These are phyloP conservation scores for Boletus patriciae DNA, from an alignment of 768 basidiomycete species.

Conservation along the genomic window DNA sequence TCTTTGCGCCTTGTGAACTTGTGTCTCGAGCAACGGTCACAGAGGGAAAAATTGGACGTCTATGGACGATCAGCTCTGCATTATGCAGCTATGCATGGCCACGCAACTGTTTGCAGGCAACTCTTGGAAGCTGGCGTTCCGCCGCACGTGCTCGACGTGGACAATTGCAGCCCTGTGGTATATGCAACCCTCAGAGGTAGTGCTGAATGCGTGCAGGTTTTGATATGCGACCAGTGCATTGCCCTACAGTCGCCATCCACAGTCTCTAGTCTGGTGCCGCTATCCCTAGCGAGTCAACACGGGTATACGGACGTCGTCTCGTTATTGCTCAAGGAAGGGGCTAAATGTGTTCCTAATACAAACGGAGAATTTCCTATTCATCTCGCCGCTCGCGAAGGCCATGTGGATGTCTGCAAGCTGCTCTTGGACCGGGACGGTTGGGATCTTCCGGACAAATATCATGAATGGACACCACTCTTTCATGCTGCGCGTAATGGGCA, in stretches of 20 bases:
- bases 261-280: slow-evolving; percentile 73
- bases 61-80: slow-evolving; percentile 94
- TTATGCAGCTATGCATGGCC: slow-evolving; percentile 94
- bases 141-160: slow-evolving; percentile 77
- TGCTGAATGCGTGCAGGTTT: slow-evolving; percentile 77
- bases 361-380: slow-evolving; percentile 98
- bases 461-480: slow-evolving; percentile 97
- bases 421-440: slow-evolving; percentile 74
- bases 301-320: slow-evolving; percentile 84
- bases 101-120: slow-evolving; percentile 68
- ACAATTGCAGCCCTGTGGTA: slow-evolving; percentile 91
- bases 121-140: slow-evolving; percentile 70
- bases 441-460: slow-evolving; percentile 92
- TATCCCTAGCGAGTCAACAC: slow-evolving; percentile 87
- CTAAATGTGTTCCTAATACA: slow-evolving; percentile 77
- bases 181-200: slow-evolving; percentile 90
- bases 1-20: slow-evolving; percentile 71
- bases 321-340: slow-evolving; percentile 75
- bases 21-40: slow-evolving; percentile 72
- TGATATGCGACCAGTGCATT: slow-evolving; percentile 72
- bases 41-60: slow-evolving; percentile 74
- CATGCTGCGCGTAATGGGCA: slow-evolving; percentile 92
- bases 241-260: slow-evolving; percentile 56
- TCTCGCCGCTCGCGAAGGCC: slow-evolving; percentile 91
- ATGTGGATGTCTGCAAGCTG: slow-evolving; percentile 76